Evolutionary conservation across 1,284 basidiomycete species (phyloP).

Genomic region (Salmacisia buchloeana): DNA sequence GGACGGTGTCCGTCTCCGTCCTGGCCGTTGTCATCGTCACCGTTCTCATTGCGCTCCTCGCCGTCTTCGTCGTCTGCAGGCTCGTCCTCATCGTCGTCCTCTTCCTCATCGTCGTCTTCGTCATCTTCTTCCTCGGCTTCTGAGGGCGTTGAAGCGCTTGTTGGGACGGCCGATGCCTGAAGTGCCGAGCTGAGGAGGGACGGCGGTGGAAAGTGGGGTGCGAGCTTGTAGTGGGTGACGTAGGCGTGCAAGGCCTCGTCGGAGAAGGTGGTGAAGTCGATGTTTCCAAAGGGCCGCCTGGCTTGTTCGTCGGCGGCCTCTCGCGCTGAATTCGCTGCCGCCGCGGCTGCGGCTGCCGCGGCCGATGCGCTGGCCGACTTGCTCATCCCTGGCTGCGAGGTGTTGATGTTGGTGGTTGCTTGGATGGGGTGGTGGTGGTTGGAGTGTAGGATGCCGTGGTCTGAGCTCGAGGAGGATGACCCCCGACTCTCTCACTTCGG

Average conservation of each 20-base stretch:
- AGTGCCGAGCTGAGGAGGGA: background rate
- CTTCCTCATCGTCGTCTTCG: constrained; percentile 18
- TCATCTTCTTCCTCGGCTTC: constrained; percentile 14
- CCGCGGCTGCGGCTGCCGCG: background rate
- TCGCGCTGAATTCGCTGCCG: background rate
- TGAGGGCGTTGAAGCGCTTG: constrained; percentile 6
- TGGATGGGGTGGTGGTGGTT: no score
- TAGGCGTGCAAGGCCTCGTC: constrained; percentile 32
- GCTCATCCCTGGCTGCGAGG: background rate
- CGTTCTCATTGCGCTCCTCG: background rate
- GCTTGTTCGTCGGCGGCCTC: background rate
- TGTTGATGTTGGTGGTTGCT: background rate
- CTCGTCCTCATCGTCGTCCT: constrained; percentile 4
- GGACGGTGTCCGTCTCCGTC: background rate
- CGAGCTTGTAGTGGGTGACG: constrained; percentile 34
- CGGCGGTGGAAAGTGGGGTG: constrained; percentile 28
- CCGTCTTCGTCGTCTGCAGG: background rate
- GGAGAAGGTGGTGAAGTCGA: constrained; percentile 33
- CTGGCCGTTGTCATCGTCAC: background rate
- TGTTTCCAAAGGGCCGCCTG: background rate
- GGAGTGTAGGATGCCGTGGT: no score
- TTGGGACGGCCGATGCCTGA: background rate
- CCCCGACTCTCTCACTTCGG: no score
- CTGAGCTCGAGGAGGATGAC: no score
- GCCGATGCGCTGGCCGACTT: background rate